Conservation (phyloP, 306 rosid species). For the Vachellia collinsii region DNA sequence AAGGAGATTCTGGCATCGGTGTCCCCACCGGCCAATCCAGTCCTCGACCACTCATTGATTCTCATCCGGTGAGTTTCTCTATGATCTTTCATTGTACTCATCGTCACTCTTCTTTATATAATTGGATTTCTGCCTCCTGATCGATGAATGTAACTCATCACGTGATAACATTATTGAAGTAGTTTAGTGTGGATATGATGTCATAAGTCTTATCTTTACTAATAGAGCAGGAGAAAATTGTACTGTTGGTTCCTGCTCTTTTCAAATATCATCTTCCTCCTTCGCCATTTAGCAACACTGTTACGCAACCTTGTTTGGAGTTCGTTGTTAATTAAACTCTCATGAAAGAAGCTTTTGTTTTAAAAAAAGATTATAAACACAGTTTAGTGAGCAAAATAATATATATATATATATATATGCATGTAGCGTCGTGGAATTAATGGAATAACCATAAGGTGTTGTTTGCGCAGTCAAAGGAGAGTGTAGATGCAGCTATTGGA, state of each 20-base stretch:
- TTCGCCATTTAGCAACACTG: background rate
- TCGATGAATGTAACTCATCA: too few relatives aligned
- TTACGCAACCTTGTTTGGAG: background rate
- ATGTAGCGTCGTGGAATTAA: background rate
- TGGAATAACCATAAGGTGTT: background rate
- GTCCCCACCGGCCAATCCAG: constrained; percentile 34
- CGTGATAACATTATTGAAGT: too few relatives aligned
- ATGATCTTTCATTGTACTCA: background rate
- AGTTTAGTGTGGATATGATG: background rate
- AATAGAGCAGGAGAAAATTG: too few relatives aligned
- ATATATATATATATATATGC: background rate
- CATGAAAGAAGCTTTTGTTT: background rate
- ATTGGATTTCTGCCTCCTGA: background rate
- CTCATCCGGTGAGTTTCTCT: constrained; percentile 60
- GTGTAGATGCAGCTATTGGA: constrained; percentile 87
- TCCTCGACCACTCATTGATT: constrained; percentile 54
- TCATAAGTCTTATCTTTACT: background rate
- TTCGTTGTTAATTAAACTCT: background rate
- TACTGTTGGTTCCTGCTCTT: background rate
- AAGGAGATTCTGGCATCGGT: constrained; percentile 54
- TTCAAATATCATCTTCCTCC: background rate
- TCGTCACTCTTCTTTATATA: background rate
- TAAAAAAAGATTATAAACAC: background rate
- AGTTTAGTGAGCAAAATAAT: background rate
- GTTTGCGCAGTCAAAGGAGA: constrained; percentile 78